phyloP scores from a whole-genome alignment of 768 basidiomycete genomes.

The Cyathus striatus region DNA sequence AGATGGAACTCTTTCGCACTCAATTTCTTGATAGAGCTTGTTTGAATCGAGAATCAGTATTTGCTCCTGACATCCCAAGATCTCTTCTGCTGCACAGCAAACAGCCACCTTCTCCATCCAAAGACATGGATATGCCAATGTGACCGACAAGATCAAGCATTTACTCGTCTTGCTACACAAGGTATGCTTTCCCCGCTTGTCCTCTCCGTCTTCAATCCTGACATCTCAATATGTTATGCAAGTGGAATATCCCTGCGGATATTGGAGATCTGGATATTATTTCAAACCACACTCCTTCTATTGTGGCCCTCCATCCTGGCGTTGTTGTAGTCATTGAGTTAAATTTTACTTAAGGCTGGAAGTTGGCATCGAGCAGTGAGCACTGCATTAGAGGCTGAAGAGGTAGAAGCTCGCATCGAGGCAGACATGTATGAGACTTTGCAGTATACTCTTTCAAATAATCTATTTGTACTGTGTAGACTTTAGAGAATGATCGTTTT shows the following conservation, averaged over 20 bases:
- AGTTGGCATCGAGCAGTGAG: conserved; percentile 74
- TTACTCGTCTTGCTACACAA: conserved; percentile 94
- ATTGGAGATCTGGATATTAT: conserved; percentile 99
- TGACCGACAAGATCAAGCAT: conserved; percentile 84
- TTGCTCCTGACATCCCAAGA: too few species aligned
- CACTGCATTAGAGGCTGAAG: conserved; percentile 88
- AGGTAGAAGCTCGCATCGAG: conserved; percentile 90
- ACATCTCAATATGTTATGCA: conserved; percentile 84
- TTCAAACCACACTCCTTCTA: conserved; percentile 97
- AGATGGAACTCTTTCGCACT: too few species aligned
- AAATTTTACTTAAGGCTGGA: conserved; percentile 74
- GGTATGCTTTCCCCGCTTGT: too few species aligned
- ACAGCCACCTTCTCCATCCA: conserved; percentile 47
- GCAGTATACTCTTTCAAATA: conserved; percentile 72
- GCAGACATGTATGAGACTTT: conserved; percentile 95
- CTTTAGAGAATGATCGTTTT: not conserved
- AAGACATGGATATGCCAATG: conserved; percentile 90
- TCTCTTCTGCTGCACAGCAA: conserved; percentile 59
- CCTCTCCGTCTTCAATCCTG: conserved; percentile 3
- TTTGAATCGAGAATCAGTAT: too few species aligned
- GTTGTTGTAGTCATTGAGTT: conserved; percentile 91
- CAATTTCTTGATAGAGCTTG: too few species aligned
- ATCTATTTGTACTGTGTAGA: not conserved
- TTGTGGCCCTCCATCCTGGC: conserved; percentile 92
- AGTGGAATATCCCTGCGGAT: conserved; percentile 90